These are phyloP conservation scores for Candida namnaoensis DNA, from an alignment of 805 yeast genomes.

Conservation along the genomic window DNA sequence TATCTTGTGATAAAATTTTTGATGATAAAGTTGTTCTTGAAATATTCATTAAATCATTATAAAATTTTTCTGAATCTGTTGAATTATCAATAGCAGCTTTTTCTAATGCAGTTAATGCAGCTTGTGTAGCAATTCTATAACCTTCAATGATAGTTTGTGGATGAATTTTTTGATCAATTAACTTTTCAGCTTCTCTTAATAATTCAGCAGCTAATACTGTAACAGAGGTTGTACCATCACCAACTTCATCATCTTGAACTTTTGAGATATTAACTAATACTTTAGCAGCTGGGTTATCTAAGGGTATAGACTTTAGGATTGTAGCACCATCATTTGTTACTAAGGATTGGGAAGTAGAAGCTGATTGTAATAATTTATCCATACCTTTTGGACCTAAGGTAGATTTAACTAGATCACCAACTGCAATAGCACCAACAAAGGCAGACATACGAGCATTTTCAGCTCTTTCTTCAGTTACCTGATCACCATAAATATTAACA, in stretches of 20 bases:
- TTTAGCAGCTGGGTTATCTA: constrained; percentile 96
- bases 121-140: constrained; percentile 76
- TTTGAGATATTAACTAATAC: constrained; percentile 97
- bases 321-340: constrained; percentile 99
- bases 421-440: constrained; percentile 98
- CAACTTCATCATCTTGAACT: constrained; percentile 99
- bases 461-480: constrained; percentile 95
- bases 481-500: constrained; percentile 93
- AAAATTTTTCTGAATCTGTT: constrained; percentile 49
- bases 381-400: constrained; percentile 98
- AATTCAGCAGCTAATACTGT: constrained; percentile 93
- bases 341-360: constrained; percentile 72
- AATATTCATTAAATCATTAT: constrained; percentile 65
- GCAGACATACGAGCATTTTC: constrained; percentile 97
- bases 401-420: constrained; percentile 91
- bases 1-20: constrained; percentile 91
- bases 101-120: constrained; percentile 73
- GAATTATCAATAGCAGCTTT: constrained; percentile 82
- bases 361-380: constrained; percentile 98
- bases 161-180: constrained; percentile 85
- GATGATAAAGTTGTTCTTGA: constrained; percentile 92
- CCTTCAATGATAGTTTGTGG: constrained; percentile 97
- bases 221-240: constrained; percentile 98
- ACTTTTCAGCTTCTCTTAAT: constrained; percentile 88
- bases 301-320: constrained; percentile 94